phyloP scores from a whole-genome alignment of 2,329 filamentous ascomycete genomes.

The Aurifilum marmelostoma region DNA sequence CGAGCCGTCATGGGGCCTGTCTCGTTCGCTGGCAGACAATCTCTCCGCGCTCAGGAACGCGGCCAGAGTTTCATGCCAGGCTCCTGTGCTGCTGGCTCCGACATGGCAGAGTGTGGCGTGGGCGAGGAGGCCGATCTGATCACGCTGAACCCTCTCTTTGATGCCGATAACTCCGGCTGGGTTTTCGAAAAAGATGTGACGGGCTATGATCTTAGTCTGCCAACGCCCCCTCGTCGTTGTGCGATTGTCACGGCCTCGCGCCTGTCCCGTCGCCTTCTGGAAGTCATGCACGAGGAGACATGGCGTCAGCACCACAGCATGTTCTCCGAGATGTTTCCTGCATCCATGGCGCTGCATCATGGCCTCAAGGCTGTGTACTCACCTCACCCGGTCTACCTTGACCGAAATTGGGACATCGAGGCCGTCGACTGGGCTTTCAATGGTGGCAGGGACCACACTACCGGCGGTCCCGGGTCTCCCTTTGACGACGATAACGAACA shows the following conservation, averaged over 20 bases:
- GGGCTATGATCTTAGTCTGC: conserved; percentile 60
- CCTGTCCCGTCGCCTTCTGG: conserved; percentile 66
- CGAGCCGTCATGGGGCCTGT: conserved; percentile 72
- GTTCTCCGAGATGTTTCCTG: conserved; percentile 82
- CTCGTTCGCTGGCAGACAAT: conserved; percentile 50
- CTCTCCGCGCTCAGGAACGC: conserved; percentile 55
- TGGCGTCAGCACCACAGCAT: conserved; percentile 68
- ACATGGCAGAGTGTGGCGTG: conserved; percentile 62
- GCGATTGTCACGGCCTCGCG: conserved; percentile 74
- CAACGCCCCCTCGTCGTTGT: conserved; percentile 67
- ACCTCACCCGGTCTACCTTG: conserved; percentile 80
- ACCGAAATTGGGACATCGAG: conserved; percentile 71
- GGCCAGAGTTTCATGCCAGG: conserved; percentile 57
- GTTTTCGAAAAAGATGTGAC: conserved; percentile 72
- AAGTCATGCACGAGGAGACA: conserved; percentile 76
- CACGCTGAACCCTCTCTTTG: conserved; percentile 77
- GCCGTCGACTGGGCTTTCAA: conserved; percentile 81
- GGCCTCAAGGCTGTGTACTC: conserved; percentile 79
- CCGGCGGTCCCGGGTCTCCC: conserved; percentile 66
- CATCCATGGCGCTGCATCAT: conserved; percentile 71
- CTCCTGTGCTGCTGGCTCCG: conserved; percentile 57
- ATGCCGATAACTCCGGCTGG: conserved; percentile 72
- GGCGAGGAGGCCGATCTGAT: conserved; percentile 76
- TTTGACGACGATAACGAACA: conserved; percentile 74
- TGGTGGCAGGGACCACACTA: conserved; percentile 67